Conservation (phyloP, 495 filamentous ascomycete species). For the Terfezia boudieri region DNA sequence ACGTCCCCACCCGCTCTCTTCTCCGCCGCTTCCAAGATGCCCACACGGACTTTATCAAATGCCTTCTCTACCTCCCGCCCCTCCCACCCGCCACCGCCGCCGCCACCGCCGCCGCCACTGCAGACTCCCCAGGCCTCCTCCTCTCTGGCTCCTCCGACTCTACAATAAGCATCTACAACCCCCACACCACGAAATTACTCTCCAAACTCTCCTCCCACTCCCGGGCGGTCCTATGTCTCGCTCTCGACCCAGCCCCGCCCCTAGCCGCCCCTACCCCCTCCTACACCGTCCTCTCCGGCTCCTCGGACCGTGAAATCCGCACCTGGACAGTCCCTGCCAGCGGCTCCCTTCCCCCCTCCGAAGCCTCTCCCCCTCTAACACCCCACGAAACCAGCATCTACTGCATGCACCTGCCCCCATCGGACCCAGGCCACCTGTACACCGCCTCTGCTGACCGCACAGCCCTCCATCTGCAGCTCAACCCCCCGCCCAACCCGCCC, state of each 20-base stretch:
- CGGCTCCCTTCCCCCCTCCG: slow-evolving; percentile 11
- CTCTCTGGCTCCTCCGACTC: slow-evolving; percentile 75
- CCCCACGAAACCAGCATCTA: slow-evolving; percentile 84
- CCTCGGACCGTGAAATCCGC: slow-evolving; percentile 66
- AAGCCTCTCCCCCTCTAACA: slow-evolving; percentile 32
- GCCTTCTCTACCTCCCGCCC: slow-evolving; percentile 28
- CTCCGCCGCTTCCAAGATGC: slow-evolving; percentile 38
- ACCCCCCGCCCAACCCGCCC: slow-evolving; percentile 30
- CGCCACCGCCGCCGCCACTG: neutral
- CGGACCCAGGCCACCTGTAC: slow-evolving; percentile 57
- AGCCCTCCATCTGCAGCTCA: slow-evolving; percentile 23
- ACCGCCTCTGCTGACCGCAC: slow-evolving; percentile 75
- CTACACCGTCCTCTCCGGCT: slow-evolving; percentile 44
- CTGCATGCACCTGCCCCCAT: slow-evolving; percentile 40
- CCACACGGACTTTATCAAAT: slow-evolving; percentile 80
- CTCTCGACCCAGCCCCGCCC: slow-evolving; percentile 37
- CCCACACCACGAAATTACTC: slow-evolving; percentile 36
- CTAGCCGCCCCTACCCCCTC: slow-evolving; percentile 23
- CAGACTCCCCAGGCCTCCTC: slow-evolving; percentile 21
- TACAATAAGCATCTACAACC: slow-evolving; percentile 65
- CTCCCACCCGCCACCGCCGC: neutral
- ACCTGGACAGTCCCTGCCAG: slow-evolving; percentile 35
- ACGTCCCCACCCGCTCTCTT: slow-evolving; percentile 30
- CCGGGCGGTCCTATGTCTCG: slow-evolving; percentile 52
- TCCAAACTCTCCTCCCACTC: slow-evolving; percentile 58